phyloP scores from a whole-genome alignment of 306 rosid species.

The Carpinus fangiana region DNA sequence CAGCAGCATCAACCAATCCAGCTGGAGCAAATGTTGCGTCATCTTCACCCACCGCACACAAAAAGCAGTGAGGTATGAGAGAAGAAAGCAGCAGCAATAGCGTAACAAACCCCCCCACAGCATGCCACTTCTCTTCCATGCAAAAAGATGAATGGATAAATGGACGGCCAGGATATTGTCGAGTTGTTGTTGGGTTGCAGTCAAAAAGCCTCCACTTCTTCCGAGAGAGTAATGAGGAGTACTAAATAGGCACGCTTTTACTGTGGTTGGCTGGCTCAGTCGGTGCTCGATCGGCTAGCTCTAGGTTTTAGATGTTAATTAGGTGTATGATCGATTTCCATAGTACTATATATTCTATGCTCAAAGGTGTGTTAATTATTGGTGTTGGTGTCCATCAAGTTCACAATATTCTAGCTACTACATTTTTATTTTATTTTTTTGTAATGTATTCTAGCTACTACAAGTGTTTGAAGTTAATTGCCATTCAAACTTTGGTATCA shows the following conservation, averaged over 20 bases:
- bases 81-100: not conserved
- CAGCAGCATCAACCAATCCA: slow-evolving; percentile 33
- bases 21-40: slow-evolving; percentile 37
- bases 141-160: slow-evolving; percentile 26
- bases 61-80: slow-evolving; percentile 26
- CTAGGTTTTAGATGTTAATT: not conserved
- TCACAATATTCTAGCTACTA: too few species aligned
- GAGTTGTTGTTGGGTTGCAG: not conserved
- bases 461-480: too few species aligned
- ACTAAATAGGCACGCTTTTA: not conserved
- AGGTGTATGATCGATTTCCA: not conserved
- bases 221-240: not conserved
- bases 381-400: too few species aligned
- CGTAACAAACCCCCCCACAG: not conserved
- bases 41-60: slow-evolving; percentile 33
- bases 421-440: too few species aligned
- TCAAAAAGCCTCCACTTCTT: not conserved
- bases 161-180: slow-evolving; percentile 30
- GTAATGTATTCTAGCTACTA: too few species aligned
- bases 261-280: not conserved
- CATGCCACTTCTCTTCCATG: slow-evolving; percentile 33
- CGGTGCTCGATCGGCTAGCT: not conserved
- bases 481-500: too few species aligned
- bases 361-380: not conserved
- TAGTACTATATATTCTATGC: not conserved